Base-by-base conservation (phyloP, 352 stramenopile genomes). In the Phytophthora meadii region DNA sequence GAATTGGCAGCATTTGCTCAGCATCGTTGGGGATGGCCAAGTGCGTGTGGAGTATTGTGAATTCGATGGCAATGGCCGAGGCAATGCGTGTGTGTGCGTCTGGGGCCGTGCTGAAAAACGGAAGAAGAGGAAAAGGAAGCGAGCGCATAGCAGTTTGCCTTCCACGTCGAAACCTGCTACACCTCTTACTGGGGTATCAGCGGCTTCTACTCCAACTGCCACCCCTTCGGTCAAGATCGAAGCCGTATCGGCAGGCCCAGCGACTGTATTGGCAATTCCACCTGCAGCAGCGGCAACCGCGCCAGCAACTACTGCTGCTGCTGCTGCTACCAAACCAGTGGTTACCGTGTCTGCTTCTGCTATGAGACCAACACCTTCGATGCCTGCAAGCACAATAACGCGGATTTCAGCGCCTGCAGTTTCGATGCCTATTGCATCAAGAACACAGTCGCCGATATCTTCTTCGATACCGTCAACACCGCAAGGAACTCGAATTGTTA, bases 1-100 rank as follows among this genome's bases (percentile, higher is more conserved):
- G 3, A 82, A 87, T 44, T 91, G 81, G 85, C 84, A 92, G 65
- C 79, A 92, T 47, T 51, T 92, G 14, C 24, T 92, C 0, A 76
- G 79, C 46, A 72, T 91, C 2, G 69, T 72, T 3, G 57, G 68
- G 4, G 67, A 84, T 10, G 81, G 80, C 5, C 60, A 54, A 15
- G 28, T 94, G 12, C 76, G 81, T 9, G 79, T 88, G 1, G 49
- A 87, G 34, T 90, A 83, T 28, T 92, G 86, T 47, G 77, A 92
- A 34, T 86, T 94, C 63, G 79, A 90, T 28, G 84, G 82, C 4
- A 86, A 83, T 55, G 63, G 78, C 36, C 47, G 76, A 15, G 84
- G 86, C 2, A 92, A 94, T 19, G 79, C 84, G 10, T 92, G 84
- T 28, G 65, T 89, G 5, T 78, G 73, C 1, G 77, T 94, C 1